Percentiles rank a stretch among this genome's conserved stretches.
Evolutionary conservation across 106 monocot species (phyloP).

Genomic region (Posidonia australis): DNA sequence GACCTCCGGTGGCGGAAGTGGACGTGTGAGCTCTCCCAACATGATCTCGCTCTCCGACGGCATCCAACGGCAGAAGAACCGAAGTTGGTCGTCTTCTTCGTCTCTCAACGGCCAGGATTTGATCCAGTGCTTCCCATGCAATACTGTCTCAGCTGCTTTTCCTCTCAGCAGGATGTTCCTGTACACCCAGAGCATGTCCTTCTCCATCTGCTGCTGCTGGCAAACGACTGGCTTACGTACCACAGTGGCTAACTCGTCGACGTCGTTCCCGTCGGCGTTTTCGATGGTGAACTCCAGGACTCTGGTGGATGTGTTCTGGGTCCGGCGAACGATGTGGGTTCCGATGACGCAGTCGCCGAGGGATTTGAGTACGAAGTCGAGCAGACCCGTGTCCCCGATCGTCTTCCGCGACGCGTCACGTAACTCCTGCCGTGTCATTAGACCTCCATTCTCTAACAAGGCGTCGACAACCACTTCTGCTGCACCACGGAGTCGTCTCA

Average conservation of each 20-base stretch:
- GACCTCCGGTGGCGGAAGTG: conserved; percentile 44
- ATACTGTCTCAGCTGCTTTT: conserved; percentile 28
- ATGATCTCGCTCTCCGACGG: conserved; percentile 25
- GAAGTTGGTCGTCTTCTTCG: conserved; percentile 63
- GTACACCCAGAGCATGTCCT: conserved; percentile 38
- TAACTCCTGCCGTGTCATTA: conserved; percentile 81
- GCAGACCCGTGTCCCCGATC: conserved; percentile 88
- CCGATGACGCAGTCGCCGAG: conserved; percentile 50
- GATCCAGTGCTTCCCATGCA: conserved; percentile 69
- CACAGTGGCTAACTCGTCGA: background rate
- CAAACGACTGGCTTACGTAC: background rate
- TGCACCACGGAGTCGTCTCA: conserved; percentile 36
- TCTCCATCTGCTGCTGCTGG: conserved; percentile 13
- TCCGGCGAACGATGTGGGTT: conserved; percentile 41
- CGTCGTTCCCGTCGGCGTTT: background rate
- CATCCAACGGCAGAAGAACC: conserved; percentile 53
- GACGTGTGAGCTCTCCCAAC: conserved; percentile 15
- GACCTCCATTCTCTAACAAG: conserved; percentile 29
- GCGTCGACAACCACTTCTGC: conserved; percentile 68
- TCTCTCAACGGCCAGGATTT: conserved; percentile 61
- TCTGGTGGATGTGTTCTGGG: conserved; percentile 43
- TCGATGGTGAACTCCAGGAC: conserved; percentile 78
- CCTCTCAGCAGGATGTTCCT: conserved; percentile 20
- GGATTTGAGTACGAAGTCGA: conserved; percentile 92
- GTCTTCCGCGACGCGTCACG: conserved; percentile 54